A percentile compares a stretch with the other conserved stretches of the same genome.
These are phyloP conservation scores for Odontarrhena argentea DNA, from an alignment of 345 rosid genomes.

Conservation along the genomic window DNA sequence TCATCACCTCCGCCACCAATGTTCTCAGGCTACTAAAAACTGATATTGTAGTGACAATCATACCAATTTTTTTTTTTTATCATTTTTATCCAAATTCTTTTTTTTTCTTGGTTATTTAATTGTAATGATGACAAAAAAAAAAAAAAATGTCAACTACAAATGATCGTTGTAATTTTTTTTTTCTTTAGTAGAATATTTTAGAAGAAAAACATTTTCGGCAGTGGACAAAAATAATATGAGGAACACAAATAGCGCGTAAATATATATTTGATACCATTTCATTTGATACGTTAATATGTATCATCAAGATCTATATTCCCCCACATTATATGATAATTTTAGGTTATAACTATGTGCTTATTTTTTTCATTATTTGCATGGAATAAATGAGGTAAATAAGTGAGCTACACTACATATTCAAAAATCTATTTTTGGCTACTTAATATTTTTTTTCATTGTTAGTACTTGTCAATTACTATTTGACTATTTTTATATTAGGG, in stretches of 20 bases:
- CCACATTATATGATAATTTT: too few species aligned
- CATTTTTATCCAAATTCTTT: neutral
- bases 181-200: slow-evolving; percentile 4
- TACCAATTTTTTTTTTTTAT: neutral
- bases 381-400: too few species aligned
- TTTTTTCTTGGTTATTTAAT: slow-evolving; percentile 2
- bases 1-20: slow-evolving; percentile 70
- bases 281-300: neutral
- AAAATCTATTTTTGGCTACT: too few species aligned
- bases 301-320: neutral
- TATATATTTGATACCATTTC: neutral
- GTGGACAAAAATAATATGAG: too few species aligned
- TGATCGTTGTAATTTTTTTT: slow-evolving; percentile 7
- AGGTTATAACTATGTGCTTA: too few species aligned
- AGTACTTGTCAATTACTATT: too few species aligned
- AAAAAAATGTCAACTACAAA: slow-evolving; percentile 6
- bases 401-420: too few species aligned
- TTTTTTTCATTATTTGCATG: too few species aligned
- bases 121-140: slow-evolving; percentile 3
- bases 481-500: too few species aligned
- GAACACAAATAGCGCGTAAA: too few species aligned
- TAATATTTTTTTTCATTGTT: too few species aligned
- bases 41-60: slow-evolving; percentile 5
- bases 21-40: slow-evolving; percentile 57
- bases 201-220: neutral